Conservation (phyloP, 768 basidiomycete species). For the Rhodotorula babjevae region DNA sequence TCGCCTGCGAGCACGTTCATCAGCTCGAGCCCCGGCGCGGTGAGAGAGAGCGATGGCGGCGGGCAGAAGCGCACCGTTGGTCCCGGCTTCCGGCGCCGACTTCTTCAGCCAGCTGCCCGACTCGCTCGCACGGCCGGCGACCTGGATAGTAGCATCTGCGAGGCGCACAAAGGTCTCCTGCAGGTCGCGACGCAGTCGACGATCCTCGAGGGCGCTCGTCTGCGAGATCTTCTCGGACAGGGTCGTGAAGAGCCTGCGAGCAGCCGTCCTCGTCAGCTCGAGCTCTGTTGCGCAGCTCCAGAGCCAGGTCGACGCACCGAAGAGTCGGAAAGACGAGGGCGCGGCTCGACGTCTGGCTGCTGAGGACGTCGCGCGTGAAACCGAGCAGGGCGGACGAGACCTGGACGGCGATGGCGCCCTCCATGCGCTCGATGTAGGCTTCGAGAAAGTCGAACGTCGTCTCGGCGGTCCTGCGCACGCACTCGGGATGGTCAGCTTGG, state of each 20-base stretch:
- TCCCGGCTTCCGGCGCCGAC: neutral
- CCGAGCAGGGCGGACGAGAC: conserved; percentile 78
- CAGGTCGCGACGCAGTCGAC: conserved; percentile 76
- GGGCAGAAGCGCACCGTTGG: neutral
- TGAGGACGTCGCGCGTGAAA: conserved; percentile 71
- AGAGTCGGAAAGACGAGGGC: conserved; percentile 66
- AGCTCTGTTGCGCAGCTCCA: neutral
- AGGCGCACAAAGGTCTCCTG: conserved; percentile 86
- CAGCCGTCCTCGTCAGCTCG: neutral
- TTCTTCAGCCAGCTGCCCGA: conserved; percentile 41
- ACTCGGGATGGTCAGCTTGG: conserved; percentile 55
- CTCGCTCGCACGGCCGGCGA: conserved; percentile 68
- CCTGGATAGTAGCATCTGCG: conserved; percentile 69
- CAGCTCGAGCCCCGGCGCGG: neutral
- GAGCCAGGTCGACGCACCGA: conserved; percentile 53
- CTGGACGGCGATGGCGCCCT: conserved; percentile 86
- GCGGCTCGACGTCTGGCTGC: conserved; percentile 63
- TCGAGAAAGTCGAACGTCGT: conserved; percentile 85
- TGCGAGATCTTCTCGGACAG: conserved; percentile 78
- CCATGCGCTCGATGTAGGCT: conserved; percentile 71
- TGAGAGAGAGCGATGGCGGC: neutral
- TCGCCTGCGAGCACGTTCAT: neutral
- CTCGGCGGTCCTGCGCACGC: conserved; percentile 73
- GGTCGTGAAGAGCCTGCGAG: conserved; percentile 64
- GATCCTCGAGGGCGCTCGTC: conserved; percentile 86